phyloP scores from a whole-genome alignment of 2,329 filamentous ascomycete species.

The Penicillium sp. region DNA sequence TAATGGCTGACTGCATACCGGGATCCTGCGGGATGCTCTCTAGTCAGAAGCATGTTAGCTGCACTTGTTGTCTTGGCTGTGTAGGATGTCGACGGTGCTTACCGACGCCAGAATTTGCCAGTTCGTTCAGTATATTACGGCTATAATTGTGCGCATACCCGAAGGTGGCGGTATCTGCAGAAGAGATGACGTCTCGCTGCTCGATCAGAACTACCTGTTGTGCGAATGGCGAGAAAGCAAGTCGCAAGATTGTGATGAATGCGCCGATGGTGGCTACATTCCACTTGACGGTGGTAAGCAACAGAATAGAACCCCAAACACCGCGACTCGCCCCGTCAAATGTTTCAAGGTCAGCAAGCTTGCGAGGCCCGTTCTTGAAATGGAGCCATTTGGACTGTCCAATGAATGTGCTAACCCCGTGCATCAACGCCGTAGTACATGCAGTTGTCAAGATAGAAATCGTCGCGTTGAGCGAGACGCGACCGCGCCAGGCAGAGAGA shows the following conservation, averaged over 20 bases:
- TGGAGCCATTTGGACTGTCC: constrained; percentile 23
- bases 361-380: constrained; percentile 11
- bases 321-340: constrained; percentile 22
- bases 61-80: neutral
- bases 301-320: constrained; percentile 15
- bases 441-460: constrained; percentile 20
- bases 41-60: constrained; percentile 6
- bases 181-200: constrained; percentile 10
- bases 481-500: constrained; percentile 13
- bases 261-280: constrained; percentile 22
- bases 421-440: constrained; percentile 14
- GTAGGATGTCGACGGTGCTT: constrained; percentile 9
- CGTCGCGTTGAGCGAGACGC: constrained; percentile 18
- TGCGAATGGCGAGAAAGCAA: constrained; percentile 16
- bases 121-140: neutral
- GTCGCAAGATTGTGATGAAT: constrained; percentile 17
- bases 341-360: constrained; percentile 18
- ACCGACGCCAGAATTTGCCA: constrained; percentile 7
- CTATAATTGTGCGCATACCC: constrained; percentile 16
- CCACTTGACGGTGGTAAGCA: constrained; percentile 10
- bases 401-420: constrained; percentile 17
- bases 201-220: constrained; percentile 20
- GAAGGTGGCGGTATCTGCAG: constrained; percentile 7
- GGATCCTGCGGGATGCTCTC: constrained; percentile 15
- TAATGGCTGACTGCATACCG: constrained; percentile 19